Base-by-base conservation (phyloP, 176 grass and related monocot genomes). In the Eremochloa ophiuroides region DNA sequence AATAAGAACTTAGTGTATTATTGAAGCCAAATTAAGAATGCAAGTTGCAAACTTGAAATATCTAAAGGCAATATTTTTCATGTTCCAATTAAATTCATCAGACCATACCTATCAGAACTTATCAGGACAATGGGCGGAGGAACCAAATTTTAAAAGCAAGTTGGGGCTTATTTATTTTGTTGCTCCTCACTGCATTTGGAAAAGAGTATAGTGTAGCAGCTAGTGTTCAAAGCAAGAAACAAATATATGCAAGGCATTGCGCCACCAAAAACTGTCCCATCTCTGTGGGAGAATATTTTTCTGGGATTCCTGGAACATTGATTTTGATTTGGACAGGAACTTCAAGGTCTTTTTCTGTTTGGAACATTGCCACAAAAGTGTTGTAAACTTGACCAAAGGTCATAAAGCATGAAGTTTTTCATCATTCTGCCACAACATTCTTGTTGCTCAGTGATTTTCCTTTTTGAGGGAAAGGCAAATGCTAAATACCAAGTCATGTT, bases 191-290 rank as follows among this genome's bases (percentile, higher is more conserved):
- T 87, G 47, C 76, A 73, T 84, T 71, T 88, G 73, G 85, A 88
- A 91, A 91, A 91, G n/a, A n/a, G n/a, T n/a, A n/a, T n/a, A n/a
- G n/a, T n/a, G n/a, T 38, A 69, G 20, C 31, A 87, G 66, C 66
- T 61, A 81, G 73, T 84, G 40, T 63, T 74, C 62, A 64, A 84
- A 87, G 84, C 18, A 43, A 53, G 63, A 74, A 37, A 48, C 39
- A 37, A 40, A 25, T 84, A 46, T 25, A 60, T 53, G 23, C 14
- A 80, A 69, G 31, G 55, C 17, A 51, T 23, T 81, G 77, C 12
- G 30, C 83, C 73, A 82, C 79, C 46, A 86, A 31, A 73, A 78
- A 74, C 8, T 78, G 74, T 74, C 86, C 79, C 48, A 60, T 50
- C 33, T 23, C 17, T 68, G 74, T 62, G 50, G n/a, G 74, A 46